phyloP scores from a whole-genome alignment of 208 protist species.

The Histomonas meleagridis region DNA sequence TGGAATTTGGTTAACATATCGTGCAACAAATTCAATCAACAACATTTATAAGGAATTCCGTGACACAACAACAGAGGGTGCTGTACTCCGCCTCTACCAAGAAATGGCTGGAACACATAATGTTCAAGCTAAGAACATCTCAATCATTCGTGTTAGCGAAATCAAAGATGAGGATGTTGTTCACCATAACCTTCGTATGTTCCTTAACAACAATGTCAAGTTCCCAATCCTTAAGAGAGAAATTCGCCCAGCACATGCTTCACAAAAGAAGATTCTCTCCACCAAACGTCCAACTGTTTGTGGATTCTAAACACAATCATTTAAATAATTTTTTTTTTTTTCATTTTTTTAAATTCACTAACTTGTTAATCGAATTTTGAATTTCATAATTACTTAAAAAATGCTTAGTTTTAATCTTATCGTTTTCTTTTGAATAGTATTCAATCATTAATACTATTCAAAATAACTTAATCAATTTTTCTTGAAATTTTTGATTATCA shows the following conservation, averaged over 20 bases:
- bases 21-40: constrained; percentile 85
- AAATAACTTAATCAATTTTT: no score
- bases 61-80: constrained; percentile 59
- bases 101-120: constrained; percentile 89
- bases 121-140: constrained; percentile 75
- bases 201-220: constrained; percentile 42
- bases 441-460: no score
- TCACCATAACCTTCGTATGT: constrained; percentile 70
- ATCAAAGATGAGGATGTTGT: constrained; percentile 66
- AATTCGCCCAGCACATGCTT: neutral
- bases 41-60: constrained; percentile 99
- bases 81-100: constrained; percentile 44
- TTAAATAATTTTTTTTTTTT: neutral
- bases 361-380: no score
- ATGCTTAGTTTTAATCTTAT: no score
- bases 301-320: neutral
- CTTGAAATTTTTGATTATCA: no score
- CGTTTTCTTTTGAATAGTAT: no score
- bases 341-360: no score
- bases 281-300: neutral
- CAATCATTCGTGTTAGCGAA: constrained; percentile 78
- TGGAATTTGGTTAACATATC: constrained; percentile 92
- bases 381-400: no score
- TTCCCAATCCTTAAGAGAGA: neutral
- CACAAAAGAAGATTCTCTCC: neutral